phyloP scores from a whole-genome alignment of 225 moss, liverwort and hornwort genomes.

The Marchantia polymorpha region DNA sequence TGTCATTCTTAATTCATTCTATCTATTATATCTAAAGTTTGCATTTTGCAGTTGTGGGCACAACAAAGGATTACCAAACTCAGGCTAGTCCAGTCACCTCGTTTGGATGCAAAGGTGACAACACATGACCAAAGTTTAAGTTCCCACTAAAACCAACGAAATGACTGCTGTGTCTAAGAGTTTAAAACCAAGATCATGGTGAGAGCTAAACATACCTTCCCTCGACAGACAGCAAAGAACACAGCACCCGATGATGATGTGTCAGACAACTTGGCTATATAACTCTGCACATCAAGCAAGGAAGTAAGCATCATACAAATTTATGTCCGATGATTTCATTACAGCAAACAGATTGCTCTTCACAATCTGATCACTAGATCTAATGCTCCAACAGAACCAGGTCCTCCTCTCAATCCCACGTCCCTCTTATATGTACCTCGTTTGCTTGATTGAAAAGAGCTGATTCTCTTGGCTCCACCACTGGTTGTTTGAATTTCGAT shows the following conservation, averaged over 20 bases:
- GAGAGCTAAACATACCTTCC: slow-evolving; percentile 58
- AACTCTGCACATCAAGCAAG: slow-evolving; percentile 33
- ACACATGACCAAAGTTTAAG: neutral
- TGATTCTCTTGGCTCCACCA: slow-evolving; percentile 96
- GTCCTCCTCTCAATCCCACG: neutral
- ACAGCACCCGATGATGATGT: slow-evolving; percentile 78
- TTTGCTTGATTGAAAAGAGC: slow-evolving; percentile 94
- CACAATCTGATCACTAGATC: too few species aligned
- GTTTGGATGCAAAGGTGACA: neutral
- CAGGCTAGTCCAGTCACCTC: neutral
- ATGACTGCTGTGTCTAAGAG: neutral
- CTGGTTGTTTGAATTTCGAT: slow-evolving; percentile 93
- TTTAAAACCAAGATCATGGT: neutral
- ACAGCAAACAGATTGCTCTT: neutral
- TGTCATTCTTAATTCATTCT: too few species aligned
- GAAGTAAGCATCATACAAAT: neutral
- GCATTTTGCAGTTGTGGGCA: too few species aligned
- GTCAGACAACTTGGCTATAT: slow-evolving; percentile 77
- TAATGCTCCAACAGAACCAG: neutral
- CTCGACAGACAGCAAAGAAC: slow-evolving; percentile 98
- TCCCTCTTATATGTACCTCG: slow-evolving; percentile 43
- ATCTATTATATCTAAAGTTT: too few species aligned
- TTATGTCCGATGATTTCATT: neutral
- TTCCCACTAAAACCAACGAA: neutral
- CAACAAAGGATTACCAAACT: neutral